Evolutionary conservation across 805 yeast genomes (phyloP).

Genomic region (Gaillardinia entomophila): DNA sequence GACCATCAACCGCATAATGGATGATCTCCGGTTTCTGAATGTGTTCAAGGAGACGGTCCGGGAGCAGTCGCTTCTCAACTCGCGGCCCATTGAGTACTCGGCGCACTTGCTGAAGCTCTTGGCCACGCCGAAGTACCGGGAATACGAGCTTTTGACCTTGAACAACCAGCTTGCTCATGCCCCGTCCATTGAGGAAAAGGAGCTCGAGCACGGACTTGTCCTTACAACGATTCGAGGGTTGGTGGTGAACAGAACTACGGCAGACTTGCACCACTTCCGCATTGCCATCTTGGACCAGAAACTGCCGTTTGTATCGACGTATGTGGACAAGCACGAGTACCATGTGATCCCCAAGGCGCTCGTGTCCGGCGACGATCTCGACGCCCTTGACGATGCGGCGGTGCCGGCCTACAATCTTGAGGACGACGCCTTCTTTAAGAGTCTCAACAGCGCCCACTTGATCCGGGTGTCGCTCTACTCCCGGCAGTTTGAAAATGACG

Average conservation of each 20-base stretch:
- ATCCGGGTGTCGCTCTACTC: constrained; percentile 49
- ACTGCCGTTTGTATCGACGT: constrained; percentile 10
- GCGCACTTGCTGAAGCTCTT: constrained; percentile 10
- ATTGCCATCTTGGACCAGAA: constrained; percentile 20
- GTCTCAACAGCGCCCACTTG: constrained; percentile 22
- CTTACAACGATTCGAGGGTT: constrained; percentile 26
- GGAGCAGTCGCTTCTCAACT: constrained; percentile 17
- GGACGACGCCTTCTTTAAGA: constrained; percentile 31
- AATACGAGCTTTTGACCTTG: constrained; percentile 23
- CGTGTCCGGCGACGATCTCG: constrained; percentile 25
- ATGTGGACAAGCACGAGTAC: constrained; percentile 29
- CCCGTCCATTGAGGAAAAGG: constrained; percentile 22
- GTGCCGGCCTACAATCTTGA: constrained; percentile 7
- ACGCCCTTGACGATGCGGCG: constrained; percentile 9
- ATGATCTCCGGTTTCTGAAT: constrained; percentile 42
- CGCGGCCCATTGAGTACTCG: constrained; percentile 35
- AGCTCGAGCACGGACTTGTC: constrained; percentile 13
- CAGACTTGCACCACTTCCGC: constrained; percentile 20
- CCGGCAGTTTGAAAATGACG: constrained; percentile 45
- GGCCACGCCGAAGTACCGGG: constrained; percentile 3
- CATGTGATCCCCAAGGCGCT: constrained; percentile 20
- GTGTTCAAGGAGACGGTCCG: constrained; percentile 6
- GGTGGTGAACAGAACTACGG: constrained; percentile 11
- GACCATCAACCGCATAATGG: constrained; percentile 62
- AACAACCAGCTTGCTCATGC: constrained; percentile 28